phyloP scores from a whole-genome alignment of 176 grass and related monocot genomes.

The Calamus simplicifolius region DNA sequence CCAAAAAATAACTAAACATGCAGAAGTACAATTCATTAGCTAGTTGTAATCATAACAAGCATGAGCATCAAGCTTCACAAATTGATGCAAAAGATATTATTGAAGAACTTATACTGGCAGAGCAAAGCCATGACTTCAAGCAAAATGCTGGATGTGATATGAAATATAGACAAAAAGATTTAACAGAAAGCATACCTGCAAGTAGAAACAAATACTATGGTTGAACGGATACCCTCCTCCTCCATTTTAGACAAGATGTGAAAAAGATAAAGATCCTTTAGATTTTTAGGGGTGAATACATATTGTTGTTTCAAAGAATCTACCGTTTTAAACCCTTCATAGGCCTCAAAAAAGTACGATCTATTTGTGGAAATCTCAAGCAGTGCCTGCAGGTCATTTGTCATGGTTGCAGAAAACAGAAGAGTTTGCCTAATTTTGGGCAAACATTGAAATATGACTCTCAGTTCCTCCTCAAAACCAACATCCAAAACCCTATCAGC shows the following conservation, averaged over 20 bases:
- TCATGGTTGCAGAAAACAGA: constrained; percentile 96
- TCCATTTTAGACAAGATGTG: constrained; percentile 74
- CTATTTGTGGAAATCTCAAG: constrained; percentile 75
- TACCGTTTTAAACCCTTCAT: constrained; percentile 88
- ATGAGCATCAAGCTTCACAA: too few relatives aligned
- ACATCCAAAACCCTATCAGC: constrained; percentile 86
- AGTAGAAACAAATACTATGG: constrained; percentile 71
- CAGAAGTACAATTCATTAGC: too few relatives aligned
- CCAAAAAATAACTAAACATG: too few relatives aligned
- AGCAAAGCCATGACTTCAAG: too few relatives aligned
- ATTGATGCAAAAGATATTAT: too few relatives aligned
- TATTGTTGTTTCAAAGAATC: constrained; percentile 74
- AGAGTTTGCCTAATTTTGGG: constrained; percentile 80
- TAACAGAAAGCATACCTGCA: constrained; percentile 49
- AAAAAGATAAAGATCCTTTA: constrained; percentile 76
- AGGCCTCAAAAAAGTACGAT: constrained; percentile 77
- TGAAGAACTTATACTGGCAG: too few relatives aligned
- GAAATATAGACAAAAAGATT: neutral
- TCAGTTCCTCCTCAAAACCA: constrained; percentile 85
- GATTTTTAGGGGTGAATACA: constrained; percentile 46
- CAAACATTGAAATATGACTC: constrained; percentile 66
- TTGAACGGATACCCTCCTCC: constrained; percentile 47
- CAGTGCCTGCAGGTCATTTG: constrained; percentile 63
- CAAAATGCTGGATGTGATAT: neutral
- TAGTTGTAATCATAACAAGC: too few relatives aligned